Percentiles rank a stretch among this genome's conserved stretches.
phyloP scores from a whole-genome alignment of 805 yeast species.

The Candida succiphila region DNA sequence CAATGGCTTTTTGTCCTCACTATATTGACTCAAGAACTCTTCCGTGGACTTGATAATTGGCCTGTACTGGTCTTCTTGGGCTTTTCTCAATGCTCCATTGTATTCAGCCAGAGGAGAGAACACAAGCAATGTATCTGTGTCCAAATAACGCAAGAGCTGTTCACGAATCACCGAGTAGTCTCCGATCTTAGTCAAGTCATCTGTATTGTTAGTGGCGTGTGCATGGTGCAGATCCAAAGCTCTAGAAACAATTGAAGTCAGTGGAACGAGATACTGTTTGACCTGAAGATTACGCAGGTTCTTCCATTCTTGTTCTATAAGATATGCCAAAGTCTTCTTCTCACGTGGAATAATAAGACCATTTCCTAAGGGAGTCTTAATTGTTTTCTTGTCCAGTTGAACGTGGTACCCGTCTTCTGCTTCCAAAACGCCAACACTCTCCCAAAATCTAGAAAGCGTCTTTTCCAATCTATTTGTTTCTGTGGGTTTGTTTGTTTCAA shows the following conservation, averaged over 20 bases:
- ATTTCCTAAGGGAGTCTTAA: slow-evolving; percentile 80
- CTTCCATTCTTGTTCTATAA: slow-evolving; percentile 85
- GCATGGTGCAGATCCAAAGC: slow-evolving; percentile 63
- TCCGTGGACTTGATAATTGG: slow-evolving; percentile 70
- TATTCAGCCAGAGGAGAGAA: slow-evolving; percentile 75
- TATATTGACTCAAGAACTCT: slow-evolving; percentile 31
- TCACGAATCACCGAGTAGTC: slow-evolving; percentile 45
- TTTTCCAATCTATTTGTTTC: slow-evolving; percentile 65
- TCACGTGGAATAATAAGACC: slow-evolving; percentile 51
- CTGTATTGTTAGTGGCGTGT: slow-evolving; percentile 29
- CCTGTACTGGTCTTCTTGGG: slow-evolving; percentile 69
- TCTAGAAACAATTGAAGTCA: slow-evolving; percentile 81
- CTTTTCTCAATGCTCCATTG: slow-evolving; percentile 69
- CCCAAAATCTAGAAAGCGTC: slow-evolving; percentile 75
- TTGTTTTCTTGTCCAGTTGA: slow-evolving; percentile 62
- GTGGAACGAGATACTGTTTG: slow-evolving; percentile 72
- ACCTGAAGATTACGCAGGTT: slow-evolving; percentile 55
- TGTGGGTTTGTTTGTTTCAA: slow-evolving; percentile 41
- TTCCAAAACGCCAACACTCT: slow-evolving; percentile 40
- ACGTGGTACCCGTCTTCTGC: slow-evolving; percentile 33
- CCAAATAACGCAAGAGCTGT: slow-evolving; percentile 70
- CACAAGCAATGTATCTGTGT: slow-evolving; percentile 87
- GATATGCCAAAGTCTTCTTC: slow-evolving; percentile 55
- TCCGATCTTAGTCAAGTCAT: slow-evolving; percentile 52
- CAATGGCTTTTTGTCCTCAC: slow-evolving; percentile 18